Percentiles rank a stretch among this genome's conserved stretches.
phyloP scores from a whole-genome alignment of 2,329 filamentous ascomycete genomes.

The Ascochyta koolunga region DNA sequence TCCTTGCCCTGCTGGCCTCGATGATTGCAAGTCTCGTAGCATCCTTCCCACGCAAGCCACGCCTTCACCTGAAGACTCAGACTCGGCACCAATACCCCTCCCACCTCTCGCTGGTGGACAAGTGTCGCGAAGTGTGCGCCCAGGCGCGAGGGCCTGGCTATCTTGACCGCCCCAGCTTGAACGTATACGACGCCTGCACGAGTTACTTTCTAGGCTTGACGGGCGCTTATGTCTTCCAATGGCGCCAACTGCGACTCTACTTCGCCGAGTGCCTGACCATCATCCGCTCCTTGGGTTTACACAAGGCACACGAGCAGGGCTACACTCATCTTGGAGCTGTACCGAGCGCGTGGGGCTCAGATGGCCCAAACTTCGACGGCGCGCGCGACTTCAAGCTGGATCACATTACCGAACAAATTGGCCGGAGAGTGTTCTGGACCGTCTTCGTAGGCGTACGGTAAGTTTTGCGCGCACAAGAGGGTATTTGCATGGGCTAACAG shows the following conservation, averaged over 20 bases:
- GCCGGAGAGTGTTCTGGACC: slow-evolving; percentile 77
- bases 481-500: slow-evolving; percentile 51
- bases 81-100: slow-evolving; percentile 71
- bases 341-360: slow-evolving; percentile 42
- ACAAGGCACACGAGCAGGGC: slow-evolving; percentile 59
- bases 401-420: slow-evolving; percentile 59
- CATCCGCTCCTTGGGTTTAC: slow-evolving; percentile 70
- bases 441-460: slow-evolving; percentile 75
- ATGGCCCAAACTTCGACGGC: slow-evolving; percentile 45
- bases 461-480: slow-evolving; percentile 61
- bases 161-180: slow-evolving; percentile 60
- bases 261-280: slow-evolving; percentile 75
- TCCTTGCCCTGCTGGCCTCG: slow-evolving; percentile 72
- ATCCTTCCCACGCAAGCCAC: slow-evolving; percentile 75
- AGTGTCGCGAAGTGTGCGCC: slow-evolving; percentile 72
- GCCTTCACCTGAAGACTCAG: slow-evolving; percentile 71
- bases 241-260: slow-evolving; percentile 71
- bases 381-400: slow-evolving; percentile 49
- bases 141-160: slow-evolving; percentile 67
- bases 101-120: slow-evolving; percentile 71
- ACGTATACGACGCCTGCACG: slow-evolving; percentile 69
- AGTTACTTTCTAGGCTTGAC: slow-evolving; percentile 77
- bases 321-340: slow-evolving; percentile 48
- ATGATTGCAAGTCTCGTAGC: slow-evolving; percentile 78
- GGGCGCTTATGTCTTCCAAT: slow-evolving; percentile 71